phyloP scores from a whole-genome alignment of 2,329 filamentous ascomycete genomes.

The Phaeosphaeria sp. region DNA sequence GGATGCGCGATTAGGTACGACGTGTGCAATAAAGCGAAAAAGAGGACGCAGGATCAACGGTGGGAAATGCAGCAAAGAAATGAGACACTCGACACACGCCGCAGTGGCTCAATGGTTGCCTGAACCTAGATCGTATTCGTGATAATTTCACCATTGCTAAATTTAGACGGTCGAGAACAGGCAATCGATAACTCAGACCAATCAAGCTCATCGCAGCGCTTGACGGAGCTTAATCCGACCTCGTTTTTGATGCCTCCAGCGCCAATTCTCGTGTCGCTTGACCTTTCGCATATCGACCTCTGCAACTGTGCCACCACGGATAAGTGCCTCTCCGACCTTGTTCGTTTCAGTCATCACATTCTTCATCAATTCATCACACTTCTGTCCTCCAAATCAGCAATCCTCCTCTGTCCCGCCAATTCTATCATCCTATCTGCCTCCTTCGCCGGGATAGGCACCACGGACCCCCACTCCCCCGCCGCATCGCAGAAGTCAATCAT shows the following conservation, averaged over 20 bases:
- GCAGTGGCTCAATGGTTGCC: background rate
- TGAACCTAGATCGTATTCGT: background rate
- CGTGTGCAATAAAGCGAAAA: background rate
- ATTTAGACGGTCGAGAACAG: background rate
- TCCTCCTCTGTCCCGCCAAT: conserved; percentile 20
- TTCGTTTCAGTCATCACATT: background rate
- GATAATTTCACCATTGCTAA: background rate
- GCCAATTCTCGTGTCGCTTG: background rate
- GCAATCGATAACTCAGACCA: background rate
- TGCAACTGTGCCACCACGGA: background rate
- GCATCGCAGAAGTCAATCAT: conserved; percentile 36
- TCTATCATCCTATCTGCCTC: conserved; percentile 27
- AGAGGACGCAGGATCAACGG: background rate
- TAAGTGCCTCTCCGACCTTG: background rate
- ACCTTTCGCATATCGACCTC: background rate
- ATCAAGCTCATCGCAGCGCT: background rate
- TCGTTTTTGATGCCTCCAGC: background rate
- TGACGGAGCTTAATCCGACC: background rate
- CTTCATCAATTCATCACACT: background rate
- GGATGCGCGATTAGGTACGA: background rate
- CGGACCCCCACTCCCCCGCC: conserved; percentile 35
- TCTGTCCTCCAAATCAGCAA: conserved; percentile 16
- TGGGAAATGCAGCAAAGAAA: background rate
- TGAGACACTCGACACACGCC: background rate
- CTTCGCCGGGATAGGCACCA: conserved; percentile 24